Base-by-base conservation (phyloP, 306 rosid species). In the Prunus padus region DNA sequence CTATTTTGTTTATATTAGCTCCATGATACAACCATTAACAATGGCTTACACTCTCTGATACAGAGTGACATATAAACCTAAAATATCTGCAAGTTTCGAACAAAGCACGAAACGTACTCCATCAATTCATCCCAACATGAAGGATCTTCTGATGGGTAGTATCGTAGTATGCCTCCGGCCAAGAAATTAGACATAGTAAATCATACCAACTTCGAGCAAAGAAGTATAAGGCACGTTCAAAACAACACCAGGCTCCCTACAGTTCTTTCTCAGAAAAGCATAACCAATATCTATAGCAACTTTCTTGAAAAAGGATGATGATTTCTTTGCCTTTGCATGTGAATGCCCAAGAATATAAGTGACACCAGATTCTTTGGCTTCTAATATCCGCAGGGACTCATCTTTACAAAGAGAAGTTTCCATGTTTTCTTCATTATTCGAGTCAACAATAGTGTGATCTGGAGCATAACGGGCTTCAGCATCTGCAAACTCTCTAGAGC, bases 171-270 rank as follows among this genome's bases (percentile, higher is more conserved):
- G 10, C 51, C 54, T 69, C 20, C 5, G 7, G 64, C 26, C 54
- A 22, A 77, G 62, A 73, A 65, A 65, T 84, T 79, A 93, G 62
- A 93, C 95, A 75, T 87, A 79, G 78, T 90, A 93, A 37, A 87
- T 74, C 96, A 93, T 93, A 61, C 98, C 98, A 61, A 90, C 95
- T 79, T 93, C 96, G 15, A 93, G 72, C 86, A 87, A 80, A 68
- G 92, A 89, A 66, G 93, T 82, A 47, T 84, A 91, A 76, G 90
- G 87, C 51, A 90, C 89, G 15, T 89, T 88, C 84, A 89, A 63
- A 42, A 87, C 73, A 82, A 76, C 85, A 77, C 87, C 91, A 79
- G 85, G 89, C 30, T 82, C 88, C 68, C 88, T 90, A 60, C 91
- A 87, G 67, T 93, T 93, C 77, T 86, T 88, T 68, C 87, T 89